Evolutionary conservation across 805 yeast species (phyloP), one percentile per base, ranked within the genome.

Genomic region (Cyberlindnera mycetangii): DNA sequence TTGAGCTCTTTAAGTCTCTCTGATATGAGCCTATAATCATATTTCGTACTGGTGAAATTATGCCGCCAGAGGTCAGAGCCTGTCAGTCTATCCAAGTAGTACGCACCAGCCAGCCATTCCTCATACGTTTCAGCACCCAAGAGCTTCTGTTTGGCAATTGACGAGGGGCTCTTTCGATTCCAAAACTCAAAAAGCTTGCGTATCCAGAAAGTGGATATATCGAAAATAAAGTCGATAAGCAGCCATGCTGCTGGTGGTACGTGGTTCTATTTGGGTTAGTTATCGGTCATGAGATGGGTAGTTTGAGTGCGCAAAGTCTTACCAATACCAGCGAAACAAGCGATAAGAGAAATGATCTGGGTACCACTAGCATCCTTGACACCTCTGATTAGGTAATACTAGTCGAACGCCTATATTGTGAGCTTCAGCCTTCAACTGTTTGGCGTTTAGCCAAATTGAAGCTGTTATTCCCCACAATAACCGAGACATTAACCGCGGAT

Each of bases 11-110:
- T 75, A 50, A 84, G 70, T 44, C 97, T 73, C 44, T 85, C 89
- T 32, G 86, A 76, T 3, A 93, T 87, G 32, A 95, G 72, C 30
- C 81, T 71, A 62, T 88, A 93, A 64, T 92, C 98, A 59, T 89
- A 92, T 54, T 84, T 80, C 48, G 75, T 75, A 30, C 92, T 83
- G 24, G 83, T 79, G 53, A 90, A 89, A 59, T 89, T 88, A 50
- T 88, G 86, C 47, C 97, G 72, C 95, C 95, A 79, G 17, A 75
- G 55, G 50, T 78, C 78, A 16, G 76, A 73, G 6, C 81, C 81
- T 1, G 78, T 70, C 10, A 75, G 60, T 33, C 68, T 68, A 48
- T 79, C 85, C 1, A 79, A 69, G 37, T 68, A 62, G 6, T 64
- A 60, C 0, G 83, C 81, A 17, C 66, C 72, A 17, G 63, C 66